These are phyloP conservation scores for Coemansia sp. DNA, from an alignment of 192 early-diverging fungal genomes.

Conservation along the genomic window DNA sequence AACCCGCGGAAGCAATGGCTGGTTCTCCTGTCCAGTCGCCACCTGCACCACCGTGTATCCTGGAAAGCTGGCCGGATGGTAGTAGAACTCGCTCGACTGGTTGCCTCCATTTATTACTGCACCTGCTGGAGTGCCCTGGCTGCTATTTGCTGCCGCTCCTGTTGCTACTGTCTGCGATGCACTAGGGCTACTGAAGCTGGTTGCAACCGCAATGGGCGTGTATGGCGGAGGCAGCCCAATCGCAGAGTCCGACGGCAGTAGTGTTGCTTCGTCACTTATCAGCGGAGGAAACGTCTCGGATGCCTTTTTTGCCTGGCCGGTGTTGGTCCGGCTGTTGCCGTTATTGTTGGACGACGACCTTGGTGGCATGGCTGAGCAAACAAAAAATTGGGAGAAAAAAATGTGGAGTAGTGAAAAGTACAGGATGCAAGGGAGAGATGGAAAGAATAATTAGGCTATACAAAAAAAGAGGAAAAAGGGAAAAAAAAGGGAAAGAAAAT, in stretches of 20 bases:
- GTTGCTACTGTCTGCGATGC: too few species aligned
- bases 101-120: not conserved
- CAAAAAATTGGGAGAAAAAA: not conserved
- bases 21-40: slow-evolving; percentile 23
- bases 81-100: slow-evolving; percentile 16
- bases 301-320: not conserved
- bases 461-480: not conserved
- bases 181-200: too few species aligned
- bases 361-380: slow-evolving; percentile 8
- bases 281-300: slow-evolving; percentile 37
- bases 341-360: not conserved
- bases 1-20: slow-evolving; percentile 22
- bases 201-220: not conserved
- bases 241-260: not conserved
- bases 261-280: slow-evolving; percentile 3
- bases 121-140: not conserved
- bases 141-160: not conserved
- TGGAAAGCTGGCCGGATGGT: slow-evolving; percentile 51
- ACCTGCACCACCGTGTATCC: slow-evolving; percentile 42
- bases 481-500: not conserved
- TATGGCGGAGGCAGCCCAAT: slow-evolving; percentile 11
- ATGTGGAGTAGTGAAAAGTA: not conserved
- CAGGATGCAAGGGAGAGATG: not conserved
- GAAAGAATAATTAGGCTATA: not conserved
- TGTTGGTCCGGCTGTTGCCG: not conserved